Conservation (phyloP, 2,329 filamentous ascomycete species). For the Cryphonectria radicalis region DNA sequence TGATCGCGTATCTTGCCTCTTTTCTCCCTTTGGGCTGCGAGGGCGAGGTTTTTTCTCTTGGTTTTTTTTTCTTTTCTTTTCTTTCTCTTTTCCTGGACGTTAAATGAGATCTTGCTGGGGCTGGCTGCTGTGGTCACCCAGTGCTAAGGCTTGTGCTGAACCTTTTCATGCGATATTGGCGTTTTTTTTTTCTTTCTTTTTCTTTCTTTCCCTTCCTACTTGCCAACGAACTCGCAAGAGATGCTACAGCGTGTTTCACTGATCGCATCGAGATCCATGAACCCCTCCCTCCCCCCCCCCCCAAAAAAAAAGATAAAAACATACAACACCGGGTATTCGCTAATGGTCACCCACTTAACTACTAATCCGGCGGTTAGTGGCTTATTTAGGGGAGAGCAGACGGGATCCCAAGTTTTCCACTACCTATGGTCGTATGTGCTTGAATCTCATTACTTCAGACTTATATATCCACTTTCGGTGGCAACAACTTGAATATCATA, state of each 20-base stretch:
- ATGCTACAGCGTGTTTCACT: neutral
- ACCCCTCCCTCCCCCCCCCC: too few relatives aligned
- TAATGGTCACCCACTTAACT: constrained; percentile 1
- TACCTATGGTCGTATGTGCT: constrained; percentile 1
- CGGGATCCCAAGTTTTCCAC: neutral
- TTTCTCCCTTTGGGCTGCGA: neutral
- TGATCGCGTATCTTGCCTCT: neutral
- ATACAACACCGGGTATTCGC: constrained; percentile 1
- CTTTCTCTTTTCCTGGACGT: neutral
- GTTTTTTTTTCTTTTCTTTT: too few relatives aligned
- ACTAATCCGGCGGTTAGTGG: constrained; percentile 1
- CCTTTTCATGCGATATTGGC: too few relatives aligned
- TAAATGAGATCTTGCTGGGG: neutral
- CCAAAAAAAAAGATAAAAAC: neutral
- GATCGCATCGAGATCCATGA: too few relatives aligned
- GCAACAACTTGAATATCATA: too few relatives aligned
- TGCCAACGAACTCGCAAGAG: neutral
- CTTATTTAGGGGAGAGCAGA: constrained; percentile 1
- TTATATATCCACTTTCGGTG: neutral
- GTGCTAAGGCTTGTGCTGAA: neutral
- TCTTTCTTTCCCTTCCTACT: too few relatives aligned
- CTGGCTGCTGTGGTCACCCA: neutral
- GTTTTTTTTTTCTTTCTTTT: neutral
- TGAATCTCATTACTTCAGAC: neutral
- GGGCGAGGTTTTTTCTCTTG: too few relatives aligned